Base-by-base conservation (phyloP, 2,329 filamentous ascomycete genomes). In the Graphiopsis chlorocephala region DNA sequence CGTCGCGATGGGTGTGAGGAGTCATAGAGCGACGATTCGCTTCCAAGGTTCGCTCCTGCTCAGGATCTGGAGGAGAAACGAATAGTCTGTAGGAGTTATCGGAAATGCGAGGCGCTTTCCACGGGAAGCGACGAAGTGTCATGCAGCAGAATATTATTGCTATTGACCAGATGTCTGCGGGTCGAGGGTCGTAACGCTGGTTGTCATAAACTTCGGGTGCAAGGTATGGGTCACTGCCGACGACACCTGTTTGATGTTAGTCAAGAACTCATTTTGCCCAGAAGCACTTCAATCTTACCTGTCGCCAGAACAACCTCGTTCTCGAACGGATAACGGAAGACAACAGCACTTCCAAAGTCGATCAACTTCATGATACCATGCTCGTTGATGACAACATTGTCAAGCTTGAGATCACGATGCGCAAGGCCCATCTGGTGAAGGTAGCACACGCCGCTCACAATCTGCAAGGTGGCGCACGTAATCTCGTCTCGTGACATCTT, bases 71-170 rank as follows among this genome's bases (percentile, higher is more conserved):
- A 8, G 91, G 85, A 1, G 95, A 88, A 15, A 94, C 89, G 75
- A 99, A 99, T 1, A 99, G 85, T 73, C 94, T 93, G 79, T 92
- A 99, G 0, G 93, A 97, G 77, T 96, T 98, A 77, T 99, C 95
- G 3, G 91, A 91, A 76, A 93, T 81, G 47, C 93, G 88, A 4
- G 95, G 95, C 38, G 96, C 88, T 80, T 99, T 99, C 95, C 95
- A 99, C 0, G 95, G 95, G 74, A 99, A 99, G 38, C 95, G 84
- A 25, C 95, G 86, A 48, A 99, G 83, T 5, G 92, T 95, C 95
- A 99, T 99, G 82, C 95, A 99, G 79, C 95, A 98, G 79, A 94
- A 99, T 63, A 99, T 98, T 71, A 99, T 99, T 20, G 94, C 95
- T 66, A 99, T 83, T 12, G 95, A 99, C 95, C 95, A 99, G 66